Conservation (phyloP, 495 filamentous ascomycete genomes). For the Aspergillus campestris region DNA sequence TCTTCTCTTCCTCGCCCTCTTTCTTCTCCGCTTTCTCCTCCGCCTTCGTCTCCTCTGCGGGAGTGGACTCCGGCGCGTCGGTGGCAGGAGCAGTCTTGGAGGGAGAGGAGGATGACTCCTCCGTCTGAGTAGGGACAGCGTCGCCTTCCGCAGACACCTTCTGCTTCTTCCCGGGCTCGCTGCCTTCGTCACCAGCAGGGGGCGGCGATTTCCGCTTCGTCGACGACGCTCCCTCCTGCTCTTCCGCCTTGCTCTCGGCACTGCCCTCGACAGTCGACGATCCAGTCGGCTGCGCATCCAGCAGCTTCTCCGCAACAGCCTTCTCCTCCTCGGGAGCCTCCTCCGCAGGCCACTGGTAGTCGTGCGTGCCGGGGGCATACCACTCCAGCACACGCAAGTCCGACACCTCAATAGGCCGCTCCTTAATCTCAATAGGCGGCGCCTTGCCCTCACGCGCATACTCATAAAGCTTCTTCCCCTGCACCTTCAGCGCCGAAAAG, state of each 20-base stretch:
- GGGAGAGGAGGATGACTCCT: slow-evolving; percentile 1
- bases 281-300: slow-evolving; percentile 22
- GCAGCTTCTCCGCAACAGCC: slow-evolving; percentile 61
- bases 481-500: slow-evolving; percentile 80
- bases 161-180: slow-evolving; percentile 24
- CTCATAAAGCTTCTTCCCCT: slow-evolving; percentile 90
- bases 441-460: slow-evolving; percentile 85
- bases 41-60: neutral
- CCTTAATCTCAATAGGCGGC: slow-evolving; percentile 74
- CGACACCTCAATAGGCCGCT: slow-evolving; percentile 65
- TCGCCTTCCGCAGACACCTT: slow-evolving; percentile 23
- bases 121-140: slow-evolving; percentile 1
- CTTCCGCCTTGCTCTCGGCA: slow-evolving; percentile 3
- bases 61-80: slow-evolving; percentile 3
- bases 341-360: slow-evolving; percentile 60
- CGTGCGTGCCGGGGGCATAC: slow-evolving; percentile 74
- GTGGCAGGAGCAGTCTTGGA: neutral
- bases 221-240: slow-evolving; percentile 6
- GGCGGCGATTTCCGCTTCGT: slow-evolving; percentile 28
- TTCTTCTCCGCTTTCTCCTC: slow-evolving; percentile 11
- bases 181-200: slow-evolving; percentile 15
- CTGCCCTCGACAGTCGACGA: slow-evolving; percentile 11
- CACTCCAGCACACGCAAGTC: slow-evolving; percentile 77
- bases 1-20: slow-evolving; percentile 6
- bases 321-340: slow-evolving; percentile 67